Base-by-base conservation (phyloP, 306 rosid species). In the Fragaria vesca region DNA sequence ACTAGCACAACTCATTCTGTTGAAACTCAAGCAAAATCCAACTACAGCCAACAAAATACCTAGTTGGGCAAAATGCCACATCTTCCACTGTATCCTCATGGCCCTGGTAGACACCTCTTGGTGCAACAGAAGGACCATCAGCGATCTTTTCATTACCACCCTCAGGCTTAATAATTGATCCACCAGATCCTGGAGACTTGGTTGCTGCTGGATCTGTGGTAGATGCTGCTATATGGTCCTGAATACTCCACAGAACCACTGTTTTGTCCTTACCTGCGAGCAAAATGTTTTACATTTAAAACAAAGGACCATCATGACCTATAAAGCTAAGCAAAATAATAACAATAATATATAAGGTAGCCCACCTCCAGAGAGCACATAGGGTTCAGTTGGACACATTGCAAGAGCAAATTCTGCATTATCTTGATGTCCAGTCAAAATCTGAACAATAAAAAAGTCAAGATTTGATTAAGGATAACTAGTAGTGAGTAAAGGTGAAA, bases 321-420 rank as follows among this genome's bases (percentile, higher is more conserved):
- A 46, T 16, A 40, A 28, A 21, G 12, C 40, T 17, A 43, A 42
- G 55, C 20, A 46, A 13, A 42, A 42, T 10, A 28, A 46, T 2
- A 18, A 50, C 6, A 6, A 62, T 36, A 45, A 60, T 4, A 60
- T 26, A 45, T 70, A 75, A 50, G 21, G 42, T 66, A 32, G 68
- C 74, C 75, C 82, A 96, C 99, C 99, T 93, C 98, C 99, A 40
- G 98, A 96, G 50, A 96, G 93, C 55, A 96, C 99, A 80, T 86
- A 96, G 50, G 99, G 98, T 77, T 96, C 98, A 69, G 97, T 93
- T 68, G 96, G 99, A 87, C 99, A 96, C 99, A 96, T 91, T 62
- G 99, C 97, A 85, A 96, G 99, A 72, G 99, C 99, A 81, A 91
- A 96, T 81, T 96, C 99, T 24, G 99, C 99, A 96, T 96, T 96